Percentiles rank a stretch among this genome's conserved stretches.
phyloP scores from a whole-genome alignment of 805 yeast genomes.

The Sugiyamaella floridensis region DNA sequence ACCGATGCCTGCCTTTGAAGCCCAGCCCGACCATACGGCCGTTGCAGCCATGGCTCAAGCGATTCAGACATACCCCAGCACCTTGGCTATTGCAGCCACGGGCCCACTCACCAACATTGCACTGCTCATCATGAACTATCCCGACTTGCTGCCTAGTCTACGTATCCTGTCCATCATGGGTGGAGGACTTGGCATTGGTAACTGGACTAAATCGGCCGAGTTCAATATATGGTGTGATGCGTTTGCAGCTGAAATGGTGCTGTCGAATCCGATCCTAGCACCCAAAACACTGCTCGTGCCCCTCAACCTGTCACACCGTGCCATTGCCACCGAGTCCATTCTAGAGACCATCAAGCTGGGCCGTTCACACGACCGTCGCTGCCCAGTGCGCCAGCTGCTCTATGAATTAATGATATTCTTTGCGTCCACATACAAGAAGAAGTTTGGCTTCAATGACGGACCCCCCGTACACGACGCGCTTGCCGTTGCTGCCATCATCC shows the following conservation, averaged over 20 bases:
- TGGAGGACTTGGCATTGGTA: conserved; percentile 48
- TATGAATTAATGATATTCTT: conserved; percentile 49
- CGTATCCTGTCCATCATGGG: conserved; percentile 68
- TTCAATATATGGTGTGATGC: conserved; percentile 75
- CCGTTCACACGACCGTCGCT: conserved; percentile 30
- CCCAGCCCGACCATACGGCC: conserved; percentile 33
- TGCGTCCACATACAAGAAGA: conserved; percentile 38
- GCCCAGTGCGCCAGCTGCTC: conserved; percentile 45
- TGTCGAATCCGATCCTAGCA: conserved; percentile 41
- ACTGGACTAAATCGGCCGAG: conserved; percentile 52
- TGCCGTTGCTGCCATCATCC: conserved; percentile 55
- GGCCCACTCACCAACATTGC: conserved; percentile 76
- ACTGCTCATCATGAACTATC: conserved; percentile 45
- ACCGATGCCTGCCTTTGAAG: conserved; percentile 38
- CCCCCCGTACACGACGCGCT: conserved; percentile 81
- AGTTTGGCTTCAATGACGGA: conserved; percentile 43
- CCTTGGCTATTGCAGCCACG: conserved; percentile 59
- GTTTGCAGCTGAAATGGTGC: conserved; percentile 56
- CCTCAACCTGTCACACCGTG: conserved; percentile 63
- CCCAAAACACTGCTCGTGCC: conserved; percentile 53
- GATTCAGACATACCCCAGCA: conserved; percentile 38
- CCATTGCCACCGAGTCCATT: conserved; percentile 42
- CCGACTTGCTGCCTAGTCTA: conserved; percentile 45
- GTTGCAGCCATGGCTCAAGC: conserved; percentile 39
- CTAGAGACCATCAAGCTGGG: conserved; percentile 37